Evolutionary conservation across 441 rosid genomes (phyloP).

Genomic region (Populus hybrid): DNA sequence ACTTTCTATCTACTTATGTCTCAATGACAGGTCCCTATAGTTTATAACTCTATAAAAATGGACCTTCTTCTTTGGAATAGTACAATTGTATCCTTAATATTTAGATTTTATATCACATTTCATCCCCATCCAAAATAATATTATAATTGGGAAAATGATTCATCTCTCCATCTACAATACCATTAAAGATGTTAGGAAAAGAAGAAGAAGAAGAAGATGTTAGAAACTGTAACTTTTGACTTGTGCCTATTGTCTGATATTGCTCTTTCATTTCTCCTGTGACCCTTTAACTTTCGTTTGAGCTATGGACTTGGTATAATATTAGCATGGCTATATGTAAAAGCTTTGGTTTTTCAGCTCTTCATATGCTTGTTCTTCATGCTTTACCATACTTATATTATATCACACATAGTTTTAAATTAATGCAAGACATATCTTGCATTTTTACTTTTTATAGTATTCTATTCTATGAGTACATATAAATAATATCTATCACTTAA

Average conservation of each 20-base stretch:
- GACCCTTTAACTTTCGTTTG: background rate
- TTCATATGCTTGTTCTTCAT: background rate
- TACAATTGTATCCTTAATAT: background rate
- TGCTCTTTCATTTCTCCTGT: background rate
- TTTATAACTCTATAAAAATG: too few species aligned
- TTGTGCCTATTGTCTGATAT: background rate
- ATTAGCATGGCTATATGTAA: background rate
- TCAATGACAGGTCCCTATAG: background rate
- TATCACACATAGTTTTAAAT: too few species aligned
- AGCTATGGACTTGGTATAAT: background rate
- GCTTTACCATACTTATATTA: background rate
- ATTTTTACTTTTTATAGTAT: too few species aligned
- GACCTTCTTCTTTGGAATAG: too few species aligned
- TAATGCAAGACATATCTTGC: too few species aligned
- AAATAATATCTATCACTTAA: too few species aligned
- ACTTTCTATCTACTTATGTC: background rate
- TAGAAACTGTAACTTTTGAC: background rate
- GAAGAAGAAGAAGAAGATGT: background rate
- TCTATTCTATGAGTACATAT: background rate
- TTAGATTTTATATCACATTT: background rate
- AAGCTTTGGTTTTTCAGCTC: background rate
- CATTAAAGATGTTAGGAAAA: background rate
- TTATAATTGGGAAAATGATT: background rate
- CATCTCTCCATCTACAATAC: background rate
- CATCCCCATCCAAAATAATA: background rate